Percentiles rank a stretch among this genome's conserved stretches.
Conservation (phyloP, 192 early-diverging fungal genomes). For the Coemansia sp. region DNA sequence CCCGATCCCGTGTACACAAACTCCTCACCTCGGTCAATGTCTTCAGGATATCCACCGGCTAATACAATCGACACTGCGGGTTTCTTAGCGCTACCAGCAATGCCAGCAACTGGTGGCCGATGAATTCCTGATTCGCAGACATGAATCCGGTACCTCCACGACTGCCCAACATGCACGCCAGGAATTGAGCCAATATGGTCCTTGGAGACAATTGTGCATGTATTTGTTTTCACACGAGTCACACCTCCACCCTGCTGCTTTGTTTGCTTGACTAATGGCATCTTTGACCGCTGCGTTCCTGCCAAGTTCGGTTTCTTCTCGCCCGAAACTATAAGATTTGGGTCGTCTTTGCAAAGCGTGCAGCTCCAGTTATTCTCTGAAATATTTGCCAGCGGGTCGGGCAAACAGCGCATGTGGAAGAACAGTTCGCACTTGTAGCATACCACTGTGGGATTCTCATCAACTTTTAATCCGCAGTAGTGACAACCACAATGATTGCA, state of each 20-base stretch:
- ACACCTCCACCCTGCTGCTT: slow-evolving; percentile 59
- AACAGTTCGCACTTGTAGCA: slow-evolving; percentile 63
- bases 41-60: slow-evolving; percentile 64
- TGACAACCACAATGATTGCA: slow-evolving; percentile 59
- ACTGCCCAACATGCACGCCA: slow-evolving; percentile 59
- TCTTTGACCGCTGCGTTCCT: slow-evolving; percentile 47
- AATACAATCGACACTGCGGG: slow-evolving; percentile 67
- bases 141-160: slow-evolving; percentile 57
- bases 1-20: slow-evolving; percentile 73
- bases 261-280: slow-evolving; percentile 57
- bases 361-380: slow-evolving; percentile 58
- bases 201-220: slow-evolving; percentile 44
- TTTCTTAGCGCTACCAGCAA: slow-evolving; percentile 54
- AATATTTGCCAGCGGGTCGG: slow-evolving; percentile 31
- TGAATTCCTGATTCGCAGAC: slow-evolving; percentile 58
- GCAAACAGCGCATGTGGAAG: slow-evolving; percentile 58
- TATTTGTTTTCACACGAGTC: slow-evolving; percentile 50
- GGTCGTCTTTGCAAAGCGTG: slow-evolving; percentile 51
- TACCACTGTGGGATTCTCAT: slow-evolving; percentile 55
- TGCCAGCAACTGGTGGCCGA: slow-evolving; percentile 65
- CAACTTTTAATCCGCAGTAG: slow-evolving; percentile 56
- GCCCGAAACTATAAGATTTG: slow-evolving; percentile 35
- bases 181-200: slow-evolving; percentile 60
- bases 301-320: slow-evolving; percentile 49
- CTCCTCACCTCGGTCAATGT: slow-evolving; percentile 62